A percentile compares a stretch with the other conserved stretches of the same genome.
These are phyloP conservation scores for Aegilops tauschii DNA, from an alignment of 176 grass and related monocot genomes.

Conservation along the genomic window DNA sequence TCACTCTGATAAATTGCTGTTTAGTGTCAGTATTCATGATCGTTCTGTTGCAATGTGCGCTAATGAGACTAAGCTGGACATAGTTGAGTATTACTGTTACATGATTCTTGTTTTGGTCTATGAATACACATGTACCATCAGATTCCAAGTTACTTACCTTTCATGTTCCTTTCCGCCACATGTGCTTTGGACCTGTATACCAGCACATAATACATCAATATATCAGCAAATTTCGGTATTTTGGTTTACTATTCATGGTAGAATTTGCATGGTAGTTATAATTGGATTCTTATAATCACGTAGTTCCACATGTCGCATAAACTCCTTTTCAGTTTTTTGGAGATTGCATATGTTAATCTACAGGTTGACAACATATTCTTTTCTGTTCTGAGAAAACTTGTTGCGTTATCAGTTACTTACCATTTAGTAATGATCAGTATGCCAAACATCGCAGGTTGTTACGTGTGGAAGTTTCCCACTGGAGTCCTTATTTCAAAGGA, in stretches of 20 bases:
- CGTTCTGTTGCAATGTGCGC: slow-evolving; percentile 3
- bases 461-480: slow-evolving; percentile 97
- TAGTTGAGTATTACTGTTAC: background rate
- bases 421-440: slow-evolving; percentile 5
- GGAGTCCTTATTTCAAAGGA: slow-evolving; percentile 86
- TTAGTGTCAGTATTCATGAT: background rate
- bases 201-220: slow-evolving; percentile 1
- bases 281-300: slow-evolving; percentile 9
- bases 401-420: background rate
- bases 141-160: background rate
- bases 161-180: background rate
- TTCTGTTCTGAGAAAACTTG: background rate
- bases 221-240: slow-evolving; percentile 8
- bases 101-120: background rate
- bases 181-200: background rate
- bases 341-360: background rate
- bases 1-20: background rate
- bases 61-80: background rate
- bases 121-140: background rate
- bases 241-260: background rate
- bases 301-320: background rate
- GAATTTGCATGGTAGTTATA: background rate
- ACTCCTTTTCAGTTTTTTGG: background rate
- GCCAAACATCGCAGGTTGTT: slow-evolving; percentile 60
- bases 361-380: background rate